Evolutionary conservation across 139 green algal species (phyloP), one percentile per base, ranked within the genome.

Genomic region (Chlamydomonas schloesseri): DNA sequence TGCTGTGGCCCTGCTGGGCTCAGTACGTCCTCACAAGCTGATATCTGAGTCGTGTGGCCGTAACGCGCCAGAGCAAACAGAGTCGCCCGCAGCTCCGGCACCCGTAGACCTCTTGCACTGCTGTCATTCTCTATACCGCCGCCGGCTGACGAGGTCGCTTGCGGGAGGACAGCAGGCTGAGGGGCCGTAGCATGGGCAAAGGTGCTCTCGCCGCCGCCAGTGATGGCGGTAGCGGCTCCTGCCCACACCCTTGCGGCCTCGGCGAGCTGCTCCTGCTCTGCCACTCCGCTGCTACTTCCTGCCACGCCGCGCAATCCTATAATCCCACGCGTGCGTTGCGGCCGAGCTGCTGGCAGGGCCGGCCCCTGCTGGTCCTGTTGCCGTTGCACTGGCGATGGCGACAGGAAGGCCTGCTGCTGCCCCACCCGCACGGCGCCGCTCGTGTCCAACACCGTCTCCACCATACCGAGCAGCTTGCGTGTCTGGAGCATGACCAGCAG

Each of bases 21-120:
- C 42, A 8, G 42, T 8, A 8, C 6, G 6, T 8, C 42, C 42
- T 50, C 42, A 50, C 8, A 50, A 5, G 42, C 42, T 8, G 42
- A 8, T 8, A 50, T 5, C 42, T 8, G 42, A 50, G 42, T 50
- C 6, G 42, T 50, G 42, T 5, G 42, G 78, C 46, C 36, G 6
- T 29, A 85, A 8, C 58, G 67, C 2, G 79, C 65, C 24, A 85
- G 47, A 11, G 79, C 79, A 24, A 77, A 76, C 1, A 36, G 47
- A 0, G 79, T 85, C 4, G 79, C 79, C 20, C 69, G 37, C 46
- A 85, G 79, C 11, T 67, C 53, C 9, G 79, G 47, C 8, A 77
- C 79, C 29, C 18, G 13, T 1, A 14, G 4, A 0, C 20, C 37
- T 34, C 33, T 24, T 13, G 24, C 18, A 31, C 24, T 69, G 55